Evolutionary conservation across 306 rosid genomes (phyloP).

Genomic region (Pueraria montana): DNA sequence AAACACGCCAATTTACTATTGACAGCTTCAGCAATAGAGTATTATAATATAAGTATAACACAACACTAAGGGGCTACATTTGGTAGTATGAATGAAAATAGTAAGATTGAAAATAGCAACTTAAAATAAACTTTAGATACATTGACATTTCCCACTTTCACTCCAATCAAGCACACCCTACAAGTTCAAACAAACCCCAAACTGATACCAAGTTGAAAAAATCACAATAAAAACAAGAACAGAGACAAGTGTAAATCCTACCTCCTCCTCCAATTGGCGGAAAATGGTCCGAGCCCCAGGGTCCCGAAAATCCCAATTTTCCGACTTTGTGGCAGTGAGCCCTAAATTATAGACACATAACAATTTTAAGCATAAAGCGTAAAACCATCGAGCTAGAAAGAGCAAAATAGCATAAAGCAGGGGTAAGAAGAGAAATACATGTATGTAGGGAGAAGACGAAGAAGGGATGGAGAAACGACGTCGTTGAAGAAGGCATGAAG

Average conservation of each 20-base stretch:
- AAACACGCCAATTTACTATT: conserved; percentile 68
- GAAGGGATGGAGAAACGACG: conserved; percentile 42
- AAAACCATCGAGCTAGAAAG: not conserved
- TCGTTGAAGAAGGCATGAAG: conserved; percentile 42
- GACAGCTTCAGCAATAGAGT: conserved; percentile 48
- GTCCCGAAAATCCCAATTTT: conserved; percentile 37
- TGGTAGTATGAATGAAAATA: not conserved
- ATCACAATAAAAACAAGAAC: not conserved
- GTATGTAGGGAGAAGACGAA: not conserved
- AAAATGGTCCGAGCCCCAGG: conserved; percentile 49
- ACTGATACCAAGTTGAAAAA: conserved; percentile 23
- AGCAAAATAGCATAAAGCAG: not conserved
- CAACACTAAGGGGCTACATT: conserved; percentile 11
- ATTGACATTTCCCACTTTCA: not conserved
- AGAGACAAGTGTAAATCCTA: conserved; percentile 28
- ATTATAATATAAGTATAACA: not conserved
- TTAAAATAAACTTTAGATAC: conserved; percentile 13
- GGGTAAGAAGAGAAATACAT: conserved; percentile 30
- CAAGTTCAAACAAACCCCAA: too few species aligned
- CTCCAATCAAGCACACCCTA: conserved; percentile 2
- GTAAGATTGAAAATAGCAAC: conserved; percentile 6
- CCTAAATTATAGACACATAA: conserved; percentile 35
- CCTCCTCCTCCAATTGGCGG: conserved; percentile 53
- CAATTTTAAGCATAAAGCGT: conserved; percentile 30
- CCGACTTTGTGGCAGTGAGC: conserved; percentile 45